phyloP scores from a whole-genome alignment of 1,284 basidiomycete species.

The Fomitopsis palustris region DNA sequence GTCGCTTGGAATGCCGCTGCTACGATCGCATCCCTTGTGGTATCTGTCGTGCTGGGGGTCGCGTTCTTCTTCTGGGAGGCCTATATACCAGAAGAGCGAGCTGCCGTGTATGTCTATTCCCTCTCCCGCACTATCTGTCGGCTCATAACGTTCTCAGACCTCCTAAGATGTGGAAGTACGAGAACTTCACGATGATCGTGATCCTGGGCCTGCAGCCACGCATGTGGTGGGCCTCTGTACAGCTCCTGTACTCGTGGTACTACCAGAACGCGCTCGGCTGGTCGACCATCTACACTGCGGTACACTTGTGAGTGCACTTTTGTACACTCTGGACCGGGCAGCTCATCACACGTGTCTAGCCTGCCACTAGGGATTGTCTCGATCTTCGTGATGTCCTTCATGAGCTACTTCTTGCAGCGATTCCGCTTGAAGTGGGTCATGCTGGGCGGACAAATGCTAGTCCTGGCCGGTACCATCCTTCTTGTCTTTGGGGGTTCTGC shows the following conservation, averaged over 20 bases:
- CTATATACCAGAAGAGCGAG: slow-evolving; percentile 25
- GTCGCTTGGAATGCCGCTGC: slow-evolving; percentile 34
- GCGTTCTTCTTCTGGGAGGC: slow-evolving; percentile 41
- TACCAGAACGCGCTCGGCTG: slow-evolving; percentile 14
- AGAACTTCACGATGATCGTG: slow-evolving; percentile 16
- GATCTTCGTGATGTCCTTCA: slow-evolving; percentile 1
- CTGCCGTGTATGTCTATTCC: slow-evolving; percentile 30
- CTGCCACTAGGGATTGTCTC: slow-evolving; percentile 13
- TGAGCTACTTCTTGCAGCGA: neutral
- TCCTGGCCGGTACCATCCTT: slow-evolving; percentile 9
- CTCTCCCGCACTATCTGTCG: neutral
- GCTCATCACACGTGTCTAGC: neutral
- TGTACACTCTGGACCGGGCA: neutral
- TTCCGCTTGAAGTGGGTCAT: slow-evolving; percentile 14
- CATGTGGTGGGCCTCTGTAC: slow-evolving; percentile 16
- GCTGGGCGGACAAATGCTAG: slow-evolving; percentile 10
- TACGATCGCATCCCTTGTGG: slow-evolving; percentile 32
- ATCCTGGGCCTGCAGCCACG: slow-evolving; percentile 11
- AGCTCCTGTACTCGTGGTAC: slow-evolving; percentile 10
- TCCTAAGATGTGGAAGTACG: slow-evolving; percentile 17
- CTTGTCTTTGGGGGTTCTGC: slow-evolving; percentile 13
- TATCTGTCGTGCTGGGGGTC: slow-evolving; percentile 31
- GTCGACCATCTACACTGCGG: slow-evolving; percentile 12
- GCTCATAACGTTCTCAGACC: slow-evolving; percentile 7
- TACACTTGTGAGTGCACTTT: slow-evolving; percentile 13